Evolutionary conservation across 2,329 filamentous ascomycete species (phyloP).

Genomic region (Sporothrix globosa): DNA sequence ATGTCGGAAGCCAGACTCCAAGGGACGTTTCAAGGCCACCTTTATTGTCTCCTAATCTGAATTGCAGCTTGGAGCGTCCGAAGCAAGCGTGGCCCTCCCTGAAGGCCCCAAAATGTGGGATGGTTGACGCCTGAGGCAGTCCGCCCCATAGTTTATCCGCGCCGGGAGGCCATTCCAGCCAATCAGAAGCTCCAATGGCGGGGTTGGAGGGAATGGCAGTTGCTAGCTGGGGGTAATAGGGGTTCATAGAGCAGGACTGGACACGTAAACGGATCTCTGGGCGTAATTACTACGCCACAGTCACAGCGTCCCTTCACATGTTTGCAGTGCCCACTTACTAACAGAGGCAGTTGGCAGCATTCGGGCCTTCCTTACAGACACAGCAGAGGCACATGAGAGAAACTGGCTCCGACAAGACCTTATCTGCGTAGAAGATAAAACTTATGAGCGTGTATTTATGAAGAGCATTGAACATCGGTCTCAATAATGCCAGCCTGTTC

Average conservation of each 20-base stretch:
- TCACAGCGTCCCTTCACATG: constrained; percentile 13
- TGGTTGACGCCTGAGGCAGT: constrained; percentile 33
- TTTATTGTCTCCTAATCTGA: constrained; percentile 32
- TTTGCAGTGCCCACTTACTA: not conserved
- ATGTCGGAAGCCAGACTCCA: constrained; percentile 30
- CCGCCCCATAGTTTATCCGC: constrained; percentile 34
- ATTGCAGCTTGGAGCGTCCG: constrained; percentile 27
- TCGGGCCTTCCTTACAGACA: not conserved
- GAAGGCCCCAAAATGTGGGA: constrained; percentile 32
- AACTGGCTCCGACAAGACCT: too few species aligned
- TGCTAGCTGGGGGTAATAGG: constrained; percentile 26
- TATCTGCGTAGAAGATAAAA: too few species aligned
- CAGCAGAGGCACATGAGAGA: too few species aligned
- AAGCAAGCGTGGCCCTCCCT: constrained; percentile 33
- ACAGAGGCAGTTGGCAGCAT: not conserved
- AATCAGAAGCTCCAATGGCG: constrained; percentile 30
- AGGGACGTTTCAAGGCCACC: constrained; percentile 36
- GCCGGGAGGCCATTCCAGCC: constrained; percentile 27
- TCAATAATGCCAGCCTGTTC: too few species aligned
- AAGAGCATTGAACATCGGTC: too few species aligned
- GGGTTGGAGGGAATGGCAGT: constrained; percentile 23
- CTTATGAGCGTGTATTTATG: too few species aligned
- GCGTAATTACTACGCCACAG: not conserved
- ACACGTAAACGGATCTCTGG: constrained; percentile 21
- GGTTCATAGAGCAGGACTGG: constrained; percentile 27